phyloP scores from a whole-genome alignment of 495 filamentous ascomycete genomes.

The Penicillium canescens region DNA sequence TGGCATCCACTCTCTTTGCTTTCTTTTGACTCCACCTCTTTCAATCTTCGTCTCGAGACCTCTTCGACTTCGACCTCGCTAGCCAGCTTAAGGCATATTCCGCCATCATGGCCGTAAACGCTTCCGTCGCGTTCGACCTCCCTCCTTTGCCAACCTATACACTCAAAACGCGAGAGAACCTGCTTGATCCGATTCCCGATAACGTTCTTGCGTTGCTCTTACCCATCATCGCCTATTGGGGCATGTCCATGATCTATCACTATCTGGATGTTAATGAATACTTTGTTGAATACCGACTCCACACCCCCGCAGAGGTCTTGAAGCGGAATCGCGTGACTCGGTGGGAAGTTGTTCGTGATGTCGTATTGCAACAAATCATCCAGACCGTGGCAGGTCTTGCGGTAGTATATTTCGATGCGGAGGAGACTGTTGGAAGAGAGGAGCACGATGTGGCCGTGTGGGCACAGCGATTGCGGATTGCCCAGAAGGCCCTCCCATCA shows the following conservation, averaged over 20 bases:
- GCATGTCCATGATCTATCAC: constrained; percentile 83
- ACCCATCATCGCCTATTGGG: constrained; percentile 89
- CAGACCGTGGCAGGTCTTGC: constrained; percentile 67
- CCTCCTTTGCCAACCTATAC: constrained; percentile 80
- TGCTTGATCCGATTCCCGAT: constrained; percentile 79
- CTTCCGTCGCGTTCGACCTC: constrained; percentile 50
- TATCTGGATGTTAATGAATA: constrained; percentile 76
- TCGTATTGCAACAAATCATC: constrained; percentile 85
- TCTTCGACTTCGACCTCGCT: not conserved
- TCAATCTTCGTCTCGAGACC: constrained; percentile 1
- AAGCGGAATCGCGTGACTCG: constrained; percentile 84
- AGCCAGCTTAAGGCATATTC: not conserved
- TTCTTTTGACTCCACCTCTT: constrained; percentile 1
- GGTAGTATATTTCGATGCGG: constrained; percentile 63
- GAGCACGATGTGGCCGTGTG: constrained; percentile 81
- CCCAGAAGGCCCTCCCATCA: constrained; percentile 66
- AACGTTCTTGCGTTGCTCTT: constrained; percentile 69
- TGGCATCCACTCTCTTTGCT: constrained; percentile 6
- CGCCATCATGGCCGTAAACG: constrained; percentile 39
- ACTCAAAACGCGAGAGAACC: constrained; percentile 61
- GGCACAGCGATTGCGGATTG: constrained; percentile 71
- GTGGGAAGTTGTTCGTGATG: constrained; percentile 81
- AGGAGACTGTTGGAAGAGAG: constrained; percentile 68
- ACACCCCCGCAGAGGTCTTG: constrained; percentile 85
- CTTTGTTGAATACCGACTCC: constrained; percentile 84